Evolutionary conservation across 140 eudicot genomes (phyloP).

Genomic region (Oenanthe javanica): DNA sequence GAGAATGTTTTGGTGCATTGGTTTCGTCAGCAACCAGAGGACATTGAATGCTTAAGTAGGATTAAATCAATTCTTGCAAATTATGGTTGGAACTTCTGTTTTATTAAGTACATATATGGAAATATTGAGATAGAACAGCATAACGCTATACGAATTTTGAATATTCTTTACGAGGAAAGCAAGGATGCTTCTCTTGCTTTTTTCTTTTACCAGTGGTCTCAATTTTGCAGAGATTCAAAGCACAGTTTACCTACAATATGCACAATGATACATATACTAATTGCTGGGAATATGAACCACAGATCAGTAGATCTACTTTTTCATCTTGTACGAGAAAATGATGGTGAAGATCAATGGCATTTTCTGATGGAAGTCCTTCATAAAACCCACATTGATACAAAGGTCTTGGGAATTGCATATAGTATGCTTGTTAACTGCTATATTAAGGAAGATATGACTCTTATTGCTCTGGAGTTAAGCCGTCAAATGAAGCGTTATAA

Average conservation of each 20-base stretch:
- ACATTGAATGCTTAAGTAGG: conserved; percentile 1
- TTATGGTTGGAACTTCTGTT: conserved; percentile 16
- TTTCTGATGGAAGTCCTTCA: conserved; percentile 14
- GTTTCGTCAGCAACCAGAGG: background rate
- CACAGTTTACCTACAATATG: conserved; percentile 22
- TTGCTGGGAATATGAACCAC: conserved; percentile 28
- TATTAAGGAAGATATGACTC: conserved; percentile 13
- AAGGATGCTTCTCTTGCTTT: conserved; percentile 21
- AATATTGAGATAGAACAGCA: conserved; percentile 16
- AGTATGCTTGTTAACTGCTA: conserved; percentile 36
- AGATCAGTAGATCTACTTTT: conserved; percentile 20
- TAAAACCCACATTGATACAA: conserved; percentile 17
- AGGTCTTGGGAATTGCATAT: conserved; percentile 25
- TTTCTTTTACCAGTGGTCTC: conserved; percentile 27
- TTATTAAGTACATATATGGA: background rate
- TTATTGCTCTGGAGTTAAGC: conserved; percentile 19
- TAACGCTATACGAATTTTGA: conserved; percentile 17
- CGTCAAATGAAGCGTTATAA: conserved; percentile 15
- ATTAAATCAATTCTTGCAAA: conserved; percentile 13
- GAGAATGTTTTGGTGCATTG: background rate
- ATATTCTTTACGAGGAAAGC: conserved; percentile 17
- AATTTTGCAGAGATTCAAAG: conserved; percentile 10
- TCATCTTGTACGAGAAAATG: conserved; percentile 9
- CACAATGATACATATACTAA: conserved; percentile 22
- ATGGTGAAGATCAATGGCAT: conserved; percentile 20